A percentile compares a stretch with the other conserved stretches of the same genome.
Evolutionary conservation across 352 stramenopile genomes (phyloP).

Genomic region (Phytophthora idaei): DNA sequence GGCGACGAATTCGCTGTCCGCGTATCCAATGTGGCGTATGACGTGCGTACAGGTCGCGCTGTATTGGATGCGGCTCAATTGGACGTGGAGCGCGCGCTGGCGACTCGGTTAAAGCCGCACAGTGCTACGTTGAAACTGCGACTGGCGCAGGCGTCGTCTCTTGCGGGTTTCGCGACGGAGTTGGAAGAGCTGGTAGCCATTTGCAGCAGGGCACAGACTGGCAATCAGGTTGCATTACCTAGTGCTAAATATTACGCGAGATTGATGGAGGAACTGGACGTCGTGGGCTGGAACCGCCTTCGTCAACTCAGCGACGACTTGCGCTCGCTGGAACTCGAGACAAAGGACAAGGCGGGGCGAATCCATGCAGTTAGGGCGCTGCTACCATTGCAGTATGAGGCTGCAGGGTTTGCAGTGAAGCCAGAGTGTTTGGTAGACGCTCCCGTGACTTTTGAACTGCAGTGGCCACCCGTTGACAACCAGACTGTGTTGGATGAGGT

Average conservation of each 20-base stretch:
- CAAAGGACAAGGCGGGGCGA: slow-evolving; percentile 43
- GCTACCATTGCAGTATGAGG: slow-evolving; percentile 50
- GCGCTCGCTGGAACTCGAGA: slow-evolving; percentile 55
- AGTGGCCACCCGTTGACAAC: slow-evolving; percentile 26
- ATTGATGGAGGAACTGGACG: slow-evolving; percentile 66
- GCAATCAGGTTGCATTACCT: slow-evolving; percentile 33
- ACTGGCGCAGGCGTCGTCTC: slow-evolving; percentile 57
- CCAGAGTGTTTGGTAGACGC: slow-evolving; percentile 57
- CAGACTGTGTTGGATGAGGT: slow-evolving; percentile 35
- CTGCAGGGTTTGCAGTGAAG: not conserved
- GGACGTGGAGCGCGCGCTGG: slow-evolving; percentile 62
- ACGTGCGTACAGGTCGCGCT: slow-evolving; percentile 18
- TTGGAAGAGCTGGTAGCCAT: slow-evolving; percentile 69
- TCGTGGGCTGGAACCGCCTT: slow-evolving; percentile 64
- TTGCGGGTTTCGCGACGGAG: slow-evolving; percentile 57
- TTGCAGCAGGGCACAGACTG: slow-evolving; percentile 23
- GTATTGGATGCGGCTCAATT: slow-evolving; percentile 49
- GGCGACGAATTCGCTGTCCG: slow-evolving; percentile 58
- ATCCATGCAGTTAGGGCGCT: slow-evolving; percentile 51
- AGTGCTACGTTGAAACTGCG: slow-evolving; percentile 59
- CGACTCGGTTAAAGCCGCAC: slow-evolving; percentile 48
- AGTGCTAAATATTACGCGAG: slow-evolving; percentile 61
- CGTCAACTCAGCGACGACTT: slow-evolving; percentile 66
- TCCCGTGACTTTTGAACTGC: slow-evolving; percentile 52
- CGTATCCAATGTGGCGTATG: slow-evolving; percentile 43